Conservation (phyloP, 331 rosid genomes). For the Rhamnella rubrinervis region DNA sequence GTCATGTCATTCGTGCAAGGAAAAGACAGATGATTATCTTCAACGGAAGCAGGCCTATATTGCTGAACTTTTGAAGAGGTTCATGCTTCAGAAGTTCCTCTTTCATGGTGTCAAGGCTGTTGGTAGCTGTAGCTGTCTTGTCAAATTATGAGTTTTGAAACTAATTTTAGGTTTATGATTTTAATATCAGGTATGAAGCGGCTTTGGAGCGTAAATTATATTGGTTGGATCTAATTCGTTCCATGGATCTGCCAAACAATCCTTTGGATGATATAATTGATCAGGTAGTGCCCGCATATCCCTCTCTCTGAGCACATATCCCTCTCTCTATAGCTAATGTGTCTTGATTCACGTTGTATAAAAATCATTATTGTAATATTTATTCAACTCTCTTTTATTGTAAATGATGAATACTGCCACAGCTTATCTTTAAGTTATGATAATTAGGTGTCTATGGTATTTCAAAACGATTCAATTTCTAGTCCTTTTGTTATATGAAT, state of each 20-base stretch:
- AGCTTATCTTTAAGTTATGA: too few species aligned
- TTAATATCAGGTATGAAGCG: conserved; percentile 50
- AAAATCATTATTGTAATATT: background rate
- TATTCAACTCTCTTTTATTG: background rate
- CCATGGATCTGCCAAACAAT: conserved; percentile 95
- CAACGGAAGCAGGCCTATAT: conserved; percentile 53
- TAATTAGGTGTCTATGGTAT: too few species aligned
- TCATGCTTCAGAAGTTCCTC: conserved; percentile 15
- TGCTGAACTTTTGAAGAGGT: conserved; percentile 68
- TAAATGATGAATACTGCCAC: background rate
- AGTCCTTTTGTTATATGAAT: too few species aligned
- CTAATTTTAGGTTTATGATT: conserved; percentile 8
- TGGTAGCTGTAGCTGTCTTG: conserved; percentile 10
- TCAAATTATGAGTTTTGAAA: background rate
- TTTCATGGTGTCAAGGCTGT: conserved; percentile 22
- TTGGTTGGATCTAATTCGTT: conserved; percentile 67
- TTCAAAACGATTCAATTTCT: too few species aligned
- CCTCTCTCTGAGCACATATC: too few species aligned
- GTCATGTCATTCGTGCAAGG: conserved; percentile 75
- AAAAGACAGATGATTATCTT: conserved; percentile 64
- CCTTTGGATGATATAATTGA: conserved; percentile 96
- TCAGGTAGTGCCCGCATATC: conserved; percentile 62
- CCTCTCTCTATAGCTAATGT: background rate
- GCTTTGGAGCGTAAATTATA: conserved; percentile 80
- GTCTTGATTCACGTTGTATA: too few species aligned